Base-by-base conservation (phyloP, 2,329 filamentous ascomycete genomes). In the Emergomyces orientalis region DNA sequence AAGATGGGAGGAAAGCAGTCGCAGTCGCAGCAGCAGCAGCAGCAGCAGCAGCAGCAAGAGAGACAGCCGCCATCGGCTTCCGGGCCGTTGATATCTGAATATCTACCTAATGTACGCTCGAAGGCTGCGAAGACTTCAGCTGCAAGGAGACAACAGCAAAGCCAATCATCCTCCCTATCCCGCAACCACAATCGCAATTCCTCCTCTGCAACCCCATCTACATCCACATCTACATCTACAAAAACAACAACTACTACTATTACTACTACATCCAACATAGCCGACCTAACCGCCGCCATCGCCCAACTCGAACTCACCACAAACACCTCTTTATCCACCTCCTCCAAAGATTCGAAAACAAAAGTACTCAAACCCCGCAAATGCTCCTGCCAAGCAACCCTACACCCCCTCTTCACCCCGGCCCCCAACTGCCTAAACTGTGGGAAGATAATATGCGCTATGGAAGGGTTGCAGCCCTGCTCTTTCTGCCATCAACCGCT, bases 381-480 rank as follows among this genome's bases (percentile, higher is more conserved):
- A 69, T 99, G 94, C 75, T 89, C 89, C 69, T 99, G 94, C 74
- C 91, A 95, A 71, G 94, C 90, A 0, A 86, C 89, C 0, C 85
- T 90, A 1, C 94, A 99, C 74, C 90, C 93, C 0, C 83, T 97
- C 2, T 88, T 97, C 54, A 85, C 85, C n/a, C 91, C 93, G 0
- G 91, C 92, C 0, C 94, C 94, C 0, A 99, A 97, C 73, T 99
- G 94, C 72, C 78, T 95, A 19, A 87, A 84, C 54, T 99, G 94
- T 70, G 94, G 94, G 64, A 97, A 97, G 74, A 91, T 99, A 14
- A 88, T 97, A 62, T 99, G 94, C 73, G 86, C 96, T 30, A 92
- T 94, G 71, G 92, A 99, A 75, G 94, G 94, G 0, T 81, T 97
- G 0, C 93, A 93, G 0, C 93, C 93, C 0, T 99, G 94, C 74